Conservation (phyloP, 140 eudicot genomes). For the Oenanthe javanica region DNA sequence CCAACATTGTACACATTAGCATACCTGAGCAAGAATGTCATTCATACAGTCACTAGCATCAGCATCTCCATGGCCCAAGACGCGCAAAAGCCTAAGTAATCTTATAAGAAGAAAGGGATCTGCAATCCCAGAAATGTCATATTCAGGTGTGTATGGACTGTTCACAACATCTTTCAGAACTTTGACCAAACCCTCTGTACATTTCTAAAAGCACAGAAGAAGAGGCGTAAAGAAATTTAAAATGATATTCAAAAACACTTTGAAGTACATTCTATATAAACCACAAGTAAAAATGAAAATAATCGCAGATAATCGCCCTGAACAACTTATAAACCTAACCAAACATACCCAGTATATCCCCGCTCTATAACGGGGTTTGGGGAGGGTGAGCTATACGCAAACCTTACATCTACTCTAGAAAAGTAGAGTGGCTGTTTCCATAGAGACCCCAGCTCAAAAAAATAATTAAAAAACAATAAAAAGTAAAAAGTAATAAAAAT, state of each 20-base stretch:
- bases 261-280: neutral
- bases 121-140: constrained; percentile 81
- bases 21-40: constrained; percentile 97
- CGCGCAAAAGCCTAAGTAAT: constrained; percentile 66
- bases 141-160: constrained; percentile 96
- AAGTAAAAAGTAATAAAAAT: too few relatives aligned
- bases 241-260: neutral
- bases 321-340: neutral
- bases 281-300: neutral
- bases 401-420: too few relatives aligned
- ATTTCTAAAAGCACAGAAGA: constrained; percentile 48
- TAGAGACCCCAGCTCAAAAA: too few relatives aligned
- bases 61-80: constrained; percentile 90
- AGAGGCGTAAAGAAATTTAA: neutral
- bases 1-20: constrained; percentile 11
- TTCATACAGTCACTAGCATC: constrained; percentile 97
- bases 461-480: too few relatives aligned
- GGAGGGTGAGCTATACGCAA: too few relatives aligned
- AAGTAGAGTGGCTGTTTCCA: too few relatives aligned
- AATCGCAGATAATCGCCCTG: neutral
- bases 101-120: constrained; percentile 95
- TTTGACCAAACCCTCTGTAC: constrained; percentile 77
- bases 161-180: constrained; percentile 80
- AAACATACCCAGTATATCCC: too few relatives aligned
- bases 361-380: too few relatives aligned